Conservation (phyloP, 371 early-diverging fungal genomes). For the Rhizomucor miehei region DNA sequence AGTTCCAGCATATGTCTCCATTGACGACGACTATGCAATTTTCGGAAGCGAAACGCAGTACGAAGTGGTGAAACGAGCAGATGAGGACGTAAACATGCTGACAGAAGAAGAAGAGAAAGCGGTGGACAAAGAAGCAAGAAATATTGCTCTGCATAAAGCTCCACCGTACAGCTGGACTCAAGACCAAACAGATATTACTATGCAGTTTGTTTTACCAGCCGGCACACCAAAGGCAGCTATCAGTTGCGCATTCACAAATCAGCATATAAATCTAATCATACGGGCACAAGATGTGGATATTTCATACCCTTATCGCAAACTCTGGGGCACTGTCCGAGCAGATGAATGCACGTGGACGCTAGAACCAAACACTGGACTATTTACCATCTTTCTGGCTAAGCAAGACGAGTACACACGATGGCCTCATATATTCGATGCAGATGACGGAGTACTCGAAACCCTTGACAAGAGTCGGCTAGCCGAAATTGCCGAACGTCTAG, state of each 20-base stretch:
- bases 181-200: conserved; percentile 62
- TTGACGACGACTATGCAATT: conserved; percentile 45
- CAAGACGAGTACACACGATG: conserved; percentile 64
- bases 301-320: conserved; percentile 30
- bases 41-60: conserved; percentile 49
- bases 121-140: conserved; percentile 19
- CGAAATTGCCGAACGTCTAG: conserved; percentile 56
- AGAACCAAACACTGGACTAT: conserved; percentile 45
- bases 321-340: conserved; percentile 51
- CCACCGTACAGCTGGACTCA: conserved; percentile 73
- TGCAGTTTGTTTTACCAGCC: conserved; percentile 56
- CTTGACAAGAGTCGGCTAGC: conserved; percentile 62
- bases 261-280: conserved; percentile 51
- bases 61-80: conserved; percentile 11
- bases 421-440: conserved; percentile 71
- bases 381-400: conserved; percentile 71
- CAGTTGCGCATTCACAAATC: conserved; percentile 48
- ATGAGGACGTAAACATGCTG: conserved; percentile 4
- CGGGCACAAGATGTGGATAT: conserved; percentile 16
- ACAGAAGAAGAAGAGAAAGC: conserved; percentile 8
- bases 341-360: conserved; percentile 75
- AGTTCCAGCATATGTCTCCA: conserved; percentile 63
- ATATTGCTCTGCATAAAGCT: conserved; percentile 8
- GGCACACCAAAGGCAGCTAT: conserved; percentile 53
- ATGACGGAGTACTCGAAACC: conserved; percentile 74